Evolutionary conservation across 176 grass and related monocot species (phyloP).

Genomic region (Echinochloa phyllopogon): DNA sequence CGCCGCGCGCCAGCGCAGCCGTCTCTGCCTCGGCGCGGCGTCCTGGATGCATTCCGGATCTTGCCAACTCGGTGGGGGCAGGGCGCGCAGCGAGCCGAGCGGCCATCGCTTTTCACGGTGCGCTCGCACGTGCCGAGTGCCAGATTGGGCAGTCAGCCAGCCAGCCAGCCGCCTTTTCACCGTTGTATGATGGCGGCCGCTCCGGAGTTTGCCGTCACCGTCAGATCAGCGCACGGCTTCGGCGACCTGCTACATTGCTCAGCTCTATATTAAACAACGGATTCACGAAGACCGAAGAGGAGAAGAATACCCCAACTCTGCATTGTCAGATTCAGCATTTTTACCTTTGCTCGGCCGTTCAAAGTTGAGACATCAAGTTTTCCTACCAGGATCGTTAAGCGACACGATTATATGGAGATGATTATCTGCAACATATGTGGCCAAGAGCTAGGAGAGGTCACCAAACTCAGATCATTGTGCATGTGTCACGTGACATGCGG

Average conservation of each 20-base stretch:
- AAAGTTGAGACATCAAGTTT: not conserved
- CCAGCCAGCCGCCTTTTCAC: not conserved
- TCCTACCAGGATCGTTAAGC: not conserved
- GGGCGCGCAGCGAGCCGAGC: not conserved
- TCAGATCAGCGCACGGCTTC: not conserved
- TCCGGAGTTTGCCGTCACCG: not conserved
- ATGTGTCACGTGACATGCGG: not conserved
- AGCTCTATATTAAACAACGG: too few species aligned
- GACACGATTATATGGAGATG: not conserved
- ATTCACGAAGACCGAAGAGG: too few species aligned
- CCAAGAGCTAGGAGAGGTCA: not conserved
- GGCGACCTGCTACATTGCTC: too few species aligned
- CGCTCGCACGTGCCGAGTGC: slow-evolving; percentile 35
- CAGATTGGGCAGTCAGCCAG: slow-evolving; percentile 20
- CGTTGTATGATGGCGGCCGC: not conserved
- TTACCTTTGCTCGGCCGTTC: not conserved
- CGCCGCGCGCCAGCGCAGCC: slow-evolving; percentile 22
- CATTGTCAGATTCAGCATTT: too few species aligned
- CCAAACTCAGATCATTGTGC: not conserved
- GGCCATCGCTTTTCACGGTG: slow-evolving; percentile 1
- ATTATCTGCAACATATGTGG: too few species aligned
- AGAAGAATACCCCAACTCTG: too few species aligned
- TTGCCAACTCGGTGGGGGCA: slow-evolving; percentile 21
- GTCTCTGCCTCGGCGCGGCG: not conserved
- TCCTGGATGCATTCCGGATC: slow-evolving; percentile 44